phyloP scores from a whole-genome alignment of 129 eudicot species.

The Arctium lappa region DNA sequence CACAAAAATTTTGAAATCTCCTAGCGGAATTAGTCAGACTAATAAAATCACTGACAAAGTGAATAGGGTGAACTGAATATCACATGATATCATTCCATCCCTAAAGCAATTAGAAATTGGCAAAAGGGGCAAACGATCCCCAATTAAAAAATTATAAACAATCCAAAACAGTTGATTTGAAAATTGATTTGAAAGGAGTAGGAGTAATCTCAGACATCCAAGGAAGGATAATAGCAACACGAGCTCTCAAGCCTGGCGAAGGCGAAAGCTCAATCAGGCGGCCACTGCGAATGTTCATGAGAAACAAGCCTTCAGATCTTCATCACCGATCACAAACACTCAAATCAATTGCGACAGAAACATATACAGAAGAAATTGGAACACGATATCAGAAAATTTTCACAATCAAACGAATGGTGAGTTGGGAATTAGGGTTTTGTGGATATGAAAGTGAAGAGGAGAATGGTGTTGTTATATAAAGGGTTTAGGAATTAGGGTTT shows the following conservation, averaged over 20 bases:
- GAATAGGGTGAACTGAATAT: slow-evolving; percentile 22
- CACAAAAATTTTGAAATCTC: neutral
- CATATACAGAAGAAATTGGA: neutral
- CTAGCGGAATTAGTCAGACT: neutral
- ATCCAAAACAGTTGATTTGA: neutral
- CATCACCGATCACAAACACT: slow-evolving; percentile 27
- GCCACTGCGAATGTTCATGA: slow-evolving; percentile 70
- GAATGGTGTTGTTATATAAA: slow-evolving; percentile 1
- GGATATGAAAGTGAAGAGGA: neutral
- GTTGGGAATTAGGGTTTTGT: slow-evolving; percentile 8
- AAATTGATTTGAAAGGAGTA: neutral
- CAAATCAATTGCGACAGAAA: neutral
- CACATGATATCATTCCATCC: slow-evolving; percentile 22
- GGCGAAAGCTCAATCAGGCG: slow-evolving; percentile 60
- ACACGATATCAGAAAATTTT: neutral
- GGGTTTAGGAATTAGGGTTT: slow-evolving; percentile 26
- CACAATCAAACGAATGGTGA: neutral
- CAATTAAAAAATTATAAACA: neutral
- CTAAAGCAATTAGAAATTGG: slow-evolving; percentile 19
- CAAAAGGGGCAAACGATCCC: slow-evolving; percentile 42
- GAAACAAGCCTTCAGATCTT: slow-evolving; percentile 56
- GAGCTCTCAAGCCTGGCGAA: slow-evolving; percentile 49
- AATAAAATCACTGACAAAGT: slow-evolving; percentile 32
- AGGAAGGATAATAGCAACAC: slow-evolving; percentile 34
- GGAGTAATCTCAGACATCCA: slow-evolving; percentile 33